These are phyloP conservation scores for Euryodendron excelsum DNA, from an alignment of 148 eudicot species.

Conservation along the genomic window DNA sequence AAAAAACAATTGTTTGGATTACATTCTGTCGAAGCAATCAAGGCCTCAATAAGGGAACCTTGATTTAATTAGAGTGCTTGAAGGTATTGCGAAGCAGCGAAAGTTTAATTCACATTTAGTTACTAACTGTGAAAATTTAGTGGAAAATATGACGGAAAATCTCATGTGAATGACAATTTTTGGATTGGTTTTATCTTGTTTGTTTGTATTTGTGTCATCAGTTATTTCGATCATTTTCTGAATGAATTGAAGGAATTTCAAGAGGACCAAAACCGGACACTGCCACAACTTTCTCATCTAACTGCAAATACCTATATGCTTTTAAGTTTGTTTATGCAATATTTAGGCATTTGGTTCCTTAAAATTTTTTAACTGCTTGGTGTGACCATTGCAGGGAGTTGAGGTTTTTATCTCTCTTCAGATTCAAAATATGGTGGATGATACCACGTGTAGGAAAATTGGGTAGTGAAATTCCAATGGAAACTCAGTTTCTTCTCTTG, in stretches of 20 bases:
- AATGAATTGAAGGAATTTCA: background rate
- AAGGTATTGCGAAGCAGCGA: too few species aligned
- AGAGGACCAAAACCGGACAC: background rate
- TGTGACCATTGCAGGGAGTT: slow-evolving; percentile 17
- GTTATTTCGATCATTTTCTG: too few species aligned
- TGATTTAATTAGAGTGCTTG: too few species aligned
- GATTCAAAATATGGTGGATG: slow-evolving; percentile 32
- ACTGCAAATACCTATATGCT: background rate
- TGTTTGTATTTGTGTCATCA: too few species aligned
- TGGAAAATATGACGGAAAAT: too few species aligned
- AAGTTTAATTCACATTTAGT: too few species aligned
- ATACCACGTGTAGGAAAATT: slow-evolving; percentile 24
- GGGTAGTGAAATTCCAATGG: slow-evolving; percentile 26
- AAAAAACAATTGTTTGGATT: too few species aligned
- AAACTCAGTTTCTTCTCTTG: slow-evolving; percentile 28
- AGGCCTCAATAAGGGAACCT: too few species aligned
- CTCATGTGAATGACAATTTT: too few species aligned
- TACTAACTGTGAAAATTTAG: too few species aligned
- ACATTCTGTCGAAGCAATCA: too few species aligned
- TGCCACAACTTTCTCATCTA: background rate
- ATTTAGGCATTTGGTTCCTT: background rate
- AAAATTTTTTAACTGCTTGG: background rate
- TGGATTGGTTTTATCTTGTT: too few species aligned
- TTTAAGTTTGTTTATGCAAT: background rate
- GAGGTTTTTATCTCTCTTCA: slow-evolving; percentile 24